Evolutionary conservation across 306 rosid genomes (phyloP), one percentile per base, ranked within the genome.

Genomic region (Vachellia collinsii): DNA sequence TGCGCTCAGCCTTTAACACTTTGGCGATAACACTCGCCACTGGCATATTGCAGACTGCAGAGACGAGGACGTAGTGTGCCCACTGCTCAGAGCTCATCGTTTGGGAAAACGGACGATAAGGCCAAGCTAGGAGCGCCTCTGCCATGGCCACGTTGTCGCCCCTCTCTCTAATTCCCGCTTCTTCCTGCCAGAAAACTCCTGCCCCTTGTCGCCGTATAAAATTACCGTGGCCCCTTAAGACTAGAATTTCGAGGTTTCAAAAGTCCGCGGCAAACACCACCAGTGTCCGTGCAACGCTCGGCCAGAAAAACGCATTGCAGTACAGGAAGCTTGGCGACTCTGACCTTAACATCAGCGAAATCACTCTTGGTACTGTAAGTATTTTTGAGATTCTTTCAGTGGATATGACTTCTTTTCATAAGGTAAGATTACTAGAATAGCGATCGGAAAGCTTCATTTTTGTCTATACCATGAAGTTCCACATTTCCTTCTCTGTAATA

Each of bases 291-390:
- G 89, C 94, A 25, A 82, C 47, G 62, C 82, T 38, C 5, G 75
- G 43, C 72, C 74, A 77, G 37, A 80, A 81, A 22, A 80, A 71
- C 14, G 79, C 88, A 12, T 79, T 93, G 80, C 85, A 90, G 87
- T 90, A 83, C 81, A 71, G 90, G 70, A 95, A 87, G 34, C 90
- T 95, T 10, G 98, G 97, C 11, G 96, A 95, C 47, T 95, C 98
- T 29, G 96, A 95, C 92, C 98, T 91, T 38, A 82, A 69, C 59
- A 80, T 95, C 43, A 93, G 97, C 75, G 99, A 95, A 85, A 85
- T 95, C 79, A 91, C 97, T 46, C 82, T 88, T 22, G 98, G 97
- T 46, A 95, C 99, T 34, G 97, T 93, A 85, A 80, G 80, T 79
- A 37, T 23, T 51, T 8, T 47, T 41, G n/a, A 39, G 8, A 65